A percentile compares a stretch with the other conserved stretches of the same genome.
Conservation (phyloP, 2,329 filamentous ascomycete genomes). For the Hymenoscyphus fraxineus region DNA sequence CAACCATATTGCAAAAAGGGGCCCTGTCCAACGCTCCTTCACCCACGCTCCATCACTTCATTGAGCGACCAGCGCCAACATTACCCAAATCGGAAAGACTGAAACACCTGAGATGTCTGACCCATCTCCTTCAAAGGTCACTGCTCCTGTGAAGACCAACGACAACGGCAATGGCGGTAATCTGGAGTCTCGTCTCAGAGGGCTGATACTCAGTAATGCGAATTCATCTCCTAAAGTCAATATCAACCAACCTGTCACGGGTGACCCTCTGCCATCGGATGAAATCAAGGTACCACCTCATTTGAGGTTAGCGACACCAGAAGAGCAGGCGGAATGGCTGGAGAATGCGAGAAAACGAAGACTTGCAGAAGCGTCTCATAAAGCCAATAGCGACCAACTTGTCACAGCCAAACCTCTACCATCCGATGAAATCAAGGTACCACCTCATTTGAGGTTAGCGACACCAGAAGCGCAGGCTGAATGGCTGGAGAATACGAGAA, state of each 20-base stretch:
- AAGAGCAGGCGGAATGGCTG: slow-evolving; percentile 25
- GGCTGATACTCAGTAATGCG: slow-evolving; percentile 55
- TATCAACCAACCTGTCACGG: slow-evolving; percentile 3
- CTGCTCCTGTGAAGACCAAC: background rate
- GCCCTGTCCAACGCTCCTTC: too few species aligned
- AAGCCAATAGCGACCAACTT: background rate
- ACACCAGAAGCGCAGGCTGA: slow-evolving; percentile 22
- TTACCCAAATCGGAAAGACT: too few species aligned
- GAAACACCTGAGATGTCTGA: slow-evolving; percentile 20
- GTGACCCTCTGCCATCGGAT: slow-evolving; percentile 10
- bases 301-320: slow-evolving; percentile 20
- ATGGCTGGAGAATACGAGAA: slow-evolving; percentile 18
- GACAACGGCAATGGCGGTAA: slow-evolving; percentile 15
- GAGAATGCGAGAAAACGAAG: slow-evolving; percentile 6
- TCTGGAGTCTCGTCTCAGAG: slow-evolving; percentile 56
- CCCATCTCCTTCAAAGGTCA: slow-evolving; percentile 15
- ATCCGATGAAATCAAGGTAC: slow-evolving; percentile 12
- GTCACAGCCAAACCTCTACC: slow-evolving; percentile 5
- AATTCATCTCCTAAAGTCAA: slow-evolving; percentile 20
- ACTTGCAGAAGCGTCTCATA: background rate
- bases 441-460: slow-evolving; percentile 25
- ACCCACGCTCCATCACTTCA: too few species aligned
- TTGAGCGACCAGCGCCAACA: too few species aligned
- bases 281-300: slow-evolving; percentile 22
- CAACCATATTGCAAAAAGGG: too few species aligned